Percentiles rank a stretch among this genome's conserved stretches.
Conservation (phyloP, 768 basidiomycete genomes). For the Suillus alpinus region DNA sequence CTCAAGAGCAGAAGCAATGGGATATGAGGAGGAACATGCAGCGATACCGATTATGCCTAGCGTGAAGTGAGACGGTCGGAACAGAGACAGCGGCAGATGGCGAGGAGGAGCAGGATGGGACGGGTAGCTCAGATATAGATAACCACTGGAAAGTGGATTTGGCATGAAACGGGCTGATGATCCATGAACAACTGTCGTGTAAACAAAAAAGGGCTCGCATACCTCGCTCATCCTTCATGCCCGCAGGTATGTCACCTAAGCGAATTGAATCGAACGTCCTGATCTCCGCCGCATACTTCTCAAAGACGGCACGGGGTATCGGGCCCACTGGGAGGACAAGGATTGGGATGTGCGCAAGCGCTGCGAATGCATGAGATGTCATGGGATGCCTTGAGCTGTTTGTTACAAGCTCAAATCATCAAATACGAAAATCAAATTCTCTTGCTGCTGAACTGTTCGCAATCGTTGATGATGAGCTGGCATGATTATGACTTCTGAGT, state of each 20-base stretch:
- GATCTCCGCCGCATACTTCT: constrained; percentile 72
- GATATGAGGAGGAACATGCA: constrained; percentile 55
- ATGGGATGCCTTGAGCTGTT: constrained; percentile 34
- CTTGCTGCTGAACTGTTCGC: neutral
- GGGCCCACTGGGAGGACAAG: constrained; percentile 84
- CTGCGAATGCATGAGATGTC: constrained; percentile 73
- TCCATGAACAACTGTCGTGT: constrained; percentile 1
- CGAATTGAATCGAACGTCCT: constrained; percentile 69
- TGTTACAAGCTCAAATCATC: neutral
- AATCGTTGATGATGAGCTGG: neutral
- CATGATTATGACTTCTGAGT: constrained; percentile 1
- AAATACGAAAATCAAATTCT: neutral
- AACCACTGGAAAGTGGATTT: constrained; percentile 67
- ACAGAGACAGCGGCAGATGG: constrained; percentile 64
- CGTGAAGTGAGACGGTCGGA: constrained; percentile 80
- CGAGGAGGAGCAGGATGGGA: constrained; percentile 72
- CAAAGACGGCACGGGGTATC: constrained; percentile 66
- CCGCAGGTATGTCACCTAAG: constrained; percentile 80
- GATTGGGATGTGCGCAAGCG: constrained; percentile 81
- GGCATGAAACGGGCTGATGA: constrained; percentile 79
- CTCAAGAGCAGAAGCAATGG: constrained; percentile 50
- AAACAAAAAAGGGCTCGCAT: constrained; percentile 16
- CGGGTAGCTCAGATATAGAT: constrained; percentile 77
- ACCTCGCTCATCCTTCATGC: constrained; percentile 77
- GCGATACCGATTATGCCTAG: constrained; percentile 88